Conservation (phyloP, 1,284 basidiomycete species). For the Thelephora terrestris region DNA sequence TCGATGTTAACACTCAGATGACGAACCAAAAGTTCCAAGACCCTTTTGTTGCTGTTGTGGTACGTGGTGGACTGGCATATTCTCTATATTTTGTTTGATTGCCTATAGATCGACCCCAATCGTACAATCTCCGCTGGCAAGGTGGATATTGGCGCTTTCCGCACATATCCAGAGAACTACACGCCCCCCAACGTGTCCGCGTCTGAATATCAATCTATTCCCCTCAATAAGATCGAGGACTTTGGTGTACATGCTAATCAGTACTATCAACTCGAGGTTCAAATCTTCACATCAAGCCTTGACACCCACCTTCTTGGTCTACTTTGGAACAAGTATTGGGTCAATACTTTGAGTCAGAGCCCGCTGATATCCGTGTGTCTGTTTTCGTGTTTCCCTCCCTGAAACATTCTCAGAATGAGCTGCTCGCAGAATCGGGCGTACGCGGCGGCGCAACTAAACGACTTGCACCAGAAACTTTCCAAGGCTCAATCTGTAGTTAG, state of each 20-base stretch:
- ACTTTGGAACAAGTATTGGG: slow-evolving; percentile 99
- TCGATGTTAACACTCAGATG: slow-evolving; percentile 93
- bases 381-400: not conserved
- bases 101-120: slow-evolving; percentile 84
- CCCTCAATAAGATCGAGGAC: slow-evolving; percentile 91
- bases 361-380: slow-evolving; percentile 76
- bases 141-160: slow-evolving; percentile 97
- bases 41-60: slow-evolving; percentile 95
- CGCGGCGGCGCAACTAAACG: slow-evolving; percentile 79
- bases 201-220: slow-evolving; percentile 92
- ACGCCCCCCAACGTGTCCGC: slow-evolving; percentile 60
- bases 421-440: slow-evolving; percentile 76
- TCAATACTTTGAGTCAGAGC: slow-evolving; percentile 88
- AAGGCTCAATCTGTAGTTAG: slow-evolving; percentile 48
- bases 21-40: slow-evolving; percentile 93
- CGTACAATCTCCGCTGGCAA: slow-evolving; percentile 96
- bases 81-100: not conserved
- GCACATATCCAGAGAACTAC: slow-evolving; percentile 91
- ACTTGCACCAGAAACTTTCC: slow-evolving; percentile 80
- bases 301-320: slow-evolving; percentile 83
- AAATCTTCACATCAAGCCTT: slow-evolving; percentile 87
- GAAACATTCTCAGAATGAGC: not conserved
- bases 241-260: slow-evolving; percentile 97
- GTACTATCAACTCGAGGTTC: slow-evolving; percentile 91
- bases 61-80: slow-evolving; percentile 29